Evolutionary conservation across 805 yeast species (phyloP).

Genomic region (Starmerella stellata): DNA sequence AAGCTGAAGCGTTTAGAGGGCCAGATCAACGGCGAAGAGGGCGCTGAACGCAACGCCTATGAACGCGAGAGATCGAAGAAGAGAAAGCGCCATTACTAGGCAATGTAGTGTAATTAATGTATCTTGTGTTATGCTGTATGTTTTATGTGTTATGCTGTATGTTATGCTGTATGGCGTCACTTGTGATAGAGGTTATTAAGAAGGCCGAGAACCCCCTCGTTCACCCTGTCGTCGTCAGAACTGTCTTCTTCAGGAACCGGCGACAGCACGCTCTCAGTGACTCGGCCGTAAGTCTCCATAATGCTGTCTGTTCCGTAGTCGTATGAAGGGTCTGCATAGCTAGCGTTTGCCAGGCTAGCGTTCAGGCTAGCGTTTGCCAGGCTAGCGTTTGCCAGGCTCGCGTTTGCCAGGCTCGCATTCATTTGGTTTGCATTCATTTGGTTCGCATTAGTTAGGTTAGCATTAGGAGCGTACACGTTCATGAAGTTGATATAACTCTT

Average conservation of each 20-base stretch:
- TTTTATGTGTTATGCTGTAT: too few species aligned
- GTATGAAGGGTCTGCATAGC: too few species aligned
- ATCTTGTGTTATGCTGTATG: too few species aligned
- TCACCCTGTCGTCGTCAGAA: conserved; percentile 22
- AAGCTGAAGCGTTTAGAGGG: conserved; percentile 78
- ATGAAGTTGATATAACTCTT: conserved; percentile 74
- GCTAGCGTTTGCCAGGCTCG: not conserved
- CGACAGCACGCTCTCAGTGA: conserved; percentile 7
- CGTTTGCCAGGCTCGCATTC: too few species aligned
- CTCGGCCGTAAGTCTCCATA: conserved; percentile 20
- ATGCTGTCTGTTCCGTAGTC: conserved; percentile 18
- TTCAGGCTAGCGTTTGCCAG: not conserved
- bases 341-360: not conserved
- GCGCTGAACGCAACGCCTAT: conserved; percentile 82
- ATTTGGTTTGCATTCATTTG: too few species aligned
- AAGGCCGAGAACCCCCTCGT: conserved; percentile 54
- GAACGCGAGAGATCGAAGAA: conserved; percentile 74
- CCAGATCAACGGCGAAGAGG: conserved; percentile 81
- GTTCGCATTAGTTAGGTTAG: too few species aligned
- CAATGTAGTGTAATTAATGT: not conserved
- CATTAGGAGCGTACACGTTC: conserved; percentile 59
- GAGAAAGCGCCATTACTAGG: conserved; percentile 5
- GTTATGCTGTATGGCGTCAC: not conserved
- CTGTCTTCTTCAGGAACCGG: conserved; percentile 11
- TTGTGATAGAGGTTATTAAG: conserved; percentile 59